Percentiles rank a stretch among this genome's conserved stretches.
Conservation (phyloP, 441 rosid species). For the Pelargonium citronellum region DNA sequence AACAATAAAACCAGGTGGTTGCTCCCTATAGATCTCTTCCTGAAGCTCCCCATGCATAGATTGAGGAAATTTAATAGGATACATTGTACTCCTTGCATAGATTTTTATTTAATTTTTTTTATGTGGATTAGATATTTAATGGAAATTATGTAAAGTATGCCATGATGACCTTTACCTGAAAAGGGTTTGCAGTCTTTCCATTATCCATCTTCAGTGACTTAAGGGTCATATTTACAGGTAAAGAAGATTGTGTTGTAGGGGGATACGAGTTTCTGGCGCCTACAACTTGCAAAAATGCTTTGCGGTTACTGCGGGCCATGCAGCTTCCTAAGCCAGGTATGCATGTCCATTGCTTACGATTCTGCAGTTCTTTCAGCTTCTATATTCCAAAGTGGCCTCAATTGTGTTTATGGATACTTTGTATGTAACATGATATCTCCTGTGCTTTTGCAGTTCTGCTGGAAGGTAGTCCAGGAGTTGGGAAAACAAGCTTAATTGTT, state of each 20-base stretch:
- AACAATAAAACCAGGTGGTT: too few relatives aligned
- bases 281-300: slow-evolving; percentile 74
- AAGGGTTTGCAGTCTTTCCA: neutral
- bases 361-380: slow-evolving; percentile 10
- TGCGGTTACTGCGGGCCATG: slow-evolving; percentile 91
- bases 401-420: slow-evolving; percentile 7
- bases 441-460: slow-evolving; percentile 51
- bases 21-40: too few relatives aligned
- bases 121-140: too few relatives aligned
- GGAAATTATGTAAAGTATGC: neutral
- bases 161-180: neutral
- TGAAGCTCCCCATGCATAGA: too few relatives aligned
- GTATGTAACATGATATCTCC: slow-evolving; percentile 14
- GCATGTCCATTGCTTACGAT: slow-evolving; percentile 13
- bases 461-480: slow-evolving; percentile 99
- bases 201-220: slow-evolving; percentile 5
- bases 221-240: slow-evolving; percentile 34
- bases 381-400: neutral
- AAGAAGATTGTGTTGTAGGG: slow-evolving; percentile 39
- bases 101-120: too few relatives aligned
- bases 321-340: slow-evolving; percentile 88
- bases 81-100: too few relatives aligned
- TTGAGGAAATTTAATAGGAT: too few relatives aligned
- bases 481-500: slow-evolving; percentile 86
- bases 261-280: slow-evolving; percentile 88